Percentiles rank a stretch among this genome's conserved stretches.
Conservation (phyloP, 2,329 filamentous ascomycete species). For the Trichothecium roseum region DNA sequence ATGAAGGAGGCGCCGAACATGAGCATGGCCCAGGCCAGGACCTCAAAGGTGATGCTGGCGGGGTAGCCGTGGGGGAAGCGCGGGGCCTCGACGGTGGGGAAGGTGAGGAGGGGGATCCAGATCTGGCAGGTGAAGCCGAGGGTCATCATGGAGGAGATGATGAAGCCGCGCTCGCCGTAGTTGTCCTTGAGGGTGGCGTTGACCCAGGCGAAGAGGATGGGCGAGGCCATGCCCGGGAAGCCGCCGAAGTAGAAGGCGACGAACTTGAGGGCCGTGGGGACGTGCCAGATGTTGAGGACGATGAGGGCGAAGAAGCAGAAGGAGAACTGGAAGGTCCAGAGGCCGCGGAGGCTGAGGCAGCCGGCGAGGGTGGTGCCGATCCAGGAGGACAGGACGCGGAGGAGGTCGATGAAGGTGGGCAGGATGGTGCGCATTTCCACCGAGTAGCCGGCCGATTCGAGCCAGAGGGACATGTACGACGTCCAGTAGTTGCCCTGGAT, state of each 20-base stretch:
- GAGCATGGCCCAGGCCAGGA: constrained; percentile 15
- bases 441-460: constrained; percentile 11
- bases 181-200: constrained; percentile 19
- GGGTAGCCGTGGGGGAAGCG: constrained; percentile 15
- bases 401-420: constrained; percentile 15
- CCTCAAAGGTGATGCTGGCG: constrained; percentile 13
- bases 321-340: constrained; percentile 16
- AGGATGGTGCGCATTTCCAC: constrained; percentile 16
- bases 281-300: constrained; percentile 17
- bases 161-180: constrained; percentile 19
- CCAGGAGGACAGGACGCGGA: constrained; percentile 15
- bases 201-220: constrained; percentile 20
- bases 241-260: constrained; percentile 19
- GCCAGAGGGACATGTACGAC: constrained; percentile 17
- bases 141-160: constrained; percentile 23
- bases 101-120: constrained; percentile 17
- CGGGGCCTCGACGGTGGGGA: constrained; percentile 15
- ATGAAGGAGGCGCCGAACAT: constrained; percentile 17
- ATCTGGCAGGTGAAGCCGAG: constrained; percentile 19
- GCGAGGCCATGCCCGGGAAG: constrained; percentile 18
- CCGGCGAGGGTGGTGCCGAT: constrained; percentile 16
- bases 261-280: constrained; percentile 18
- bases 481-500: constrained; percentile 14
- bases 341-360: constrained; percentile 14
- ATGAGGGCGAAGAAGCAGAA: constrained; percentile 14